Base-by-base conservation (phyloP, 1,139 yeast genomes). In the Blastobotrys serpentis region DNA sequence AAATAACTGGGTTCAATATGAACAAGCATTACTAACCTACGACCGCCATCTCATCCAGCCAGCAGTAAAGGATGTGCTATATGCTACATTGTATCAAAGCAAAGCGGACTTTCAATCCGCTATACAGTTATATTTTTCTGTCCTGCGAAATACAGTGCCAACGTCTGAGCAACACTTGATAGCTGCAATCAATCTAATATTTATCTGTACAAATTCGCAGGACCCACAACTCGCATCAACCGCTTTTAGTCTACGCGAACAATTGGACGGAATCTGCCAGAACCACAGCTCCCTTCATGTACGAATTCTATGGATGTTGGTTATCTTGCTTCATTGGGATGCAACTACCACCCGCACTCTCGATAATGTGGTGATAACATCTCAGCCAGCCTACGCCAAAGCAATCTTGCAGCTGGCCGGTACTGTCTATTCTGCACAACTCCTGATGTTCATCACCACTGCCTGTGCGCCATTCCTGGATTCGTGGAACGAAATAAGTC, bases 401-500 rank as follows among this genome's bases (percentile, higher is more conserved):
- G 40, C 40, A 14, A 36, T 36, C 19, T 19, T 36, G n/a, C 22
- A 18, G 7, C 40, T 4, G 23, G 40, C 40, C 4, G 14, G 40
- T n/a, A 18, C 6, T 4, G 22, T 19, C 14, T 19, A 7, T 10
- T 36, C 40, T n/a, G 22, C 23, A 10, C 40, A 36, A 14, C 40
- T 36, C 6, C 40, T 36, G 13, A 36, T 36, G 40, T 18, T 36
- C 40, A 17, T 36, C 40, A 36, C 40, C 6, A 19, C 22, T 11
- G 40, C 40, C n/a, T 36, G 40, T n/a, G 40, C 40, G 3, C 40
- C 40, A 14, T 36, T 36, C 22, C 25, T 36, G 19, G 40, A 36
- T 11, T 36, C 40, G 14, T 36, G 40, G 40, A 36, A 36, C 14
- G 40, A 36, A 36, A 36, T 36, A n/a, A 36, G 40, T 17, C 40